A percentile compares a stretch with the other conserved stretches of the same genome.
Evolutionary conservation across 2,329 filamentous ascomycete species (phyloP).

Genomic region (Trichoderma sp.): DNA sequence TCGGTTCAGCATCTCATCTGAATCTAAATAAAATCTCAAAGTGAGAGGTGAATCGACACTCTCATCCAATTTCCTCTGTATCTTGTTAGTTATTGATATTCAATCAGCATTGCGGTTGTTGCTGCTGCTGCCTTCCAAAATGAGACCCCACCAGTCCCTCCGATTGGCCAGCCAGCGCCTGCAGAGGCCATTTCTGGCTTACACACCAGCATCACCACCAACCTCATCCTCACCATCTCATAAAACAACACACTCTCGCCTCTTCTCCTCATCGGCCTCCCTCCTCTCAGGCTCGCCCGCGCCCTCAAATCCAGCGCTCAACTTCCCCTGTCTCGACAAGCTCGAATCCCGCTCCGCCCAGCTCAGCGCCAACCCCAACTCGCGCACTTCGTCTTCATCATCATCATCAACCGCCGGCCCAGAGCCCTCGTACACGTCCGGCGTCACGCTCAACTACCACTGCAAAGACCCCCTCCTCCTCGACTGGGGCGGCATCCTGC

Average conservation of each 20-base stretch:
- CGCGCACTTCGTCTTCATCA: slow-evolving; percentile 56
- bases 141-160: slow-evolving; percentile 26
- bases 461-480: slow-evolving; percentile 74
- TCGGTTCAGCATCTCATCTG: not conserved
- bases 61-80: not conserved
- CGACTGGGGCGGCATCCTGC: slow-evolving; percentile 93
- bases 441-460: slow-evolving; percentile 76
- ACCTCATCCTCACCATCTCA: slow-evolving; percentile 32
- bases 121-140: not conserved
- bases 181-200: slow-evolving; percentile 35
- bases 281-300: slow-evolving; percentile 33
- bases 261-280: slow-evolving; percentile 29
- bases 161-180: slow-evolving; percentile 25
- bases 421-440: slow-evolving; percentile 91
- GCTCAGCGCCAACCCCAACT: slow-evolving; percentile 54
- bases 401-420: slow-evolving; percentile 57
- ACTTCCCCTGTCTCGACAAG: slow-evolving; percentile 87
- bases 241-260: not conserved
- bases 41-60: not conserved
- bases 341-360: slow-evolving; percentile 76
- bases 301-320: slow-evolving; percentile 79
- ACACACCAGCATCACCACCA: slow-evolving; percentile 18
- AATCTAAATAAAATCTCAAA: not conserved
- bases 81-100: not conserved
- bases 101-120: not conserved